Percentiles rank a stretch among this genome's conserved stretches.
phyloP scores from a whole-genome alignment of 2,329 filamentous ascomycete species.

The Arthrobotrys conoides region DNA sequence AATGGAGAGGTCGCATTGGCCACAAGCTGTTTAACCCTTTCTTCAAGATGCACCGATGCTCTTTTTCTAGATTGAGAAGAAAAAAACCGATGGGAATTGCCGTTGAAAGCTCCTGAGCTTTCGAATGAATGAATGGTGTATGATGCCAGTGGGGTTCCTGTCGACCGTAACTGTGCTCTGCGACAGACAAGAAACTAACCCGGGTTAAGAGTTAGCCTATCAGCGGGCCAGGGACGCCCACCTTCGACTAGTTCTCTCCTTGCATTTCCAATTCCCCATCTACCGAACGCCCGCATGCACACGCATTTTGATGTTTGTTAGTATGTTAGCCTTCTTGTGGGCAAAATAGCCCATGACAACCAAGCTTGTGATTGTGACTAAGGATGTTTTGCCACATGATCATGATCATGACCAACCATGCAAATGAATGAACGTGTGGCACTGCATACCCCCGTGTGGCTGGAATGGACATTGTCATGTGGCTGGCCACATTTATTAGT shows the following conservation, averaged over 20 bases:
- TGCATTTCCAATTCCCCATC: slow-evolving; percentile 25
- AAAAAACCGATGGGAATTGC: slow-evolving; percentile 10
- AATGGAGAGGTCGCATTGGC: slow-evolving; percentile 22
- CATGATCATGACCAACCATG: no score
- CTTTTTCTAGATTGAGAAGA: slow-evolving; percentile 15
- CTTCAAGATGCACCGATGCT: slow-evolving; percentile 2
- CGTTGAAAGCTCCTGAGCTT: not conserved
- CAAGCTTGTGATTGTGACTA: slow-evolving; percentile 4
- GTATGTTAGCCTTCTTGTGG: not conserved
- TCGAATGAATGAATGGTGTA: no score
- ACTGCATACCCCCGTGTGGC: not conserved
- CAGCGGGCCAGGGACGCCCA: slow-evolving; percentile 33
- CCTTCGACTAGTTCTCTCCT: slow-evolving; percentile 5
- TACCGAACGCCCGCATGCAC: slow-evolving; percentile 39
- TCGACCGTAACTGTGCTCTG: not conserved
- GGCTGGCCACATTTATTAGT: slow-evolving; percentile 22
- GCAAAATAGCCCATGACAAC: slow-evolving; percentile 48
- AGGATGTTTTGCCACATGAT: slow-evolving; percentile 41
- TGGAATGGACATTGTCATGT: slow-evolving; percentile 11
- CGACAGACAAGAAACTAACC: slow-evolving; percentile 8
- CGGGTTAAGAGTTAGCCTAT: slow-evolving; percentile 33
- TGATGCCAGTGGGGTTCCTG: not conserved
- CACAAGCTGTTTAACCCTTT: not conserved
- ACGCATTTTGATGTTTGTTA: not conserved
- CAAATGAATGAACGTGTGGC: slow-evolving; percentile 8